Evolutionary conservation across 2,329 filamentous ascomycete species (phyloP).

Genomic region (Fusarium sp.): DNA sequence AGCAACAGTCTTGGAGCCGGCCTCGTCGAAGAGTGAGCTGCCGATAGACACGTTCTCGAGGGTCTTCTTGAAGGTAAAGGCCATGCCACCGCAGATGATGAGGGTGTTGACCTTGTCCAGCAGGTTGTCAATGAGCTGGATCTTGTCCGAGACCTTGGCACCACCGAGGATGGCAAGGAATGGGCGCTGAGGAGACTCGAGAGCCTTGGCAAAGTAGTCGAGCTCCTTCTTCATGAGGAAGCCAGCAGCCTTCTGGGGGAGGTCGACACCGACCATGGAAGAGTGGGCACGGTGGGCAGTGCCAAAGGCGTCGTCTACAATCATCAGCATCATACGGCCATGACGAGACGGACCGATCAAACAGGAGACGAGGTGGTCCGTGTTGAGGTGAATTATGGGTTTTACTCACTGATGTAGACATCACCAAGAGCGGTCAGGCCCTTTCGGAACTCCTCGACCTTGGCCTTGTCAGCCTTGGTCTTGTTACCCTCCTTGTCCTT

Average conservation of each 20-base stretch:
- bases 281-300: constrained; percentile 98
- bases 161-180: constrained; percentile 99
- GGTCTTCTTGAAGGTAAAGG: constrained; percentile 99
- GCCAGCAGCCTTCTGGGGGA: constrained; percentile 95
- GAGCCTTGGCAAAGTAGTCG: constrained; percentile 97
- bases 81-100: constrained; percentile 97
- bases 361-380: background rate
- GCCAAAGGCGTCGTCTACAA: constrained; percentile 92
- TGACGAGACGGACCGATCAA: background rate
- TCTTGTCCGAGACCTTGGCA: constrained; percentile 99
- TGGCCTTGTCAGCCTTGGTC: constrained; percentile 94
- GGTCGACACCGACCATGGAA: constrained; percentile 97
- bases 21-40: constrained; percentile 91
- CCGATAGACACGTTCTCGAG: constrained; percentile 91
- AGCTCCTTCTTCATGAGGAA: constrained; percentile 99
- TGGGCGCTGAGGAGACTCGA: constrained; percentile 91
- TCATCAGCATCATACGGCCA: constrained; percentile 32
- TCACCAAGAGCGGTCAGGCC: constrained; percentile 94
- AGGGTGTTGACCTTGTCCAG: constrained; percentile 98
- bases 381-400: background rate
- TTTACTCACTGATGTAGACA: constrained; percentile 87
- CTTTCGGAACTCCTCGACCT: constrained; percentile 94
- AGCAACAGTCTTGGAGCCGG: constrained; percentile 89
- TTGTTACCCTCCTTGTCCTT: constrained; percentile 97
- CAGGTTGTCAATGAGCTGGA: constrained; percentile 98